These are phyloP conservation scores for Carex littledalei DNA, from an alignment of 176 grass and related monocot species.

Conservation along the genomic window DNA sequence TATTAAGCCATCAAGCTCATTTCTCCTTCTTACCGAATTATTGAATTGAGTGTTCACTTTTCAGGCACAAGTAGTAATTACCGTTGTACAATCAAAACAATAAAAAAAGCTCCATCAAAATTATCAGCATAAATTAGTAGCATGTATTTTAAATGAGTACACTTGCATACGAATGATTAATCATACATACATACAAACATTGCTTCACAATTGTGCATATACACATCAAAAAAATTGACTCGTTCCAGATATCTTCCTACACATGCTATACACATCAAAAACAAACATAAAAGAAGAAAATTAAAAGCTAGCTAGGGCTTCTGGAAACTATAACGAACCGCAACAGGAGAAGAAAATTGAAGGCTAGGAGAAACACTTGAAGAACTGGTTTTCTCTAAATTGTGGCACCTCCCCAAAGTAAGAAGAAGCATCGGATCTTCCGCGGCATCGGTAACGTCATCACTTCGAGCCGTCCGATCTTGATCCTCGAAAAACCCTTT, in stretches of 20 bases:
- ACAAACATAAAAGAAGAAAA: not conserved
- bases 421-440: constrained; percentile 29
- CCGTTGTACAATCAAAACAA: not conserved
- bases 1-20: too few relatives aligned
- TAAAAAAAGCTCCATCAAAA: not conserved
- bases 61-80: too few relatives aligned
- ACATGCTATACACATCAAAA: not conserved
- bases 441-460: not conserved
- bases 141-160: not conserved
- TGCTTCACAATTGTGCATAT: not conserved
- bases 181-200: not conserved
- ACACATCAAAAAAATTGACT: not conserved
- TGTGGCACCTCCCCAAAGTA: not conserved
- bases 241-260: not conserved
- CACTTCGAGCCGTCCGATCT: not conserved
- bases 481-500: not conserved
- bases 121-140: not conserved
- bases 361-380: constrained; percentile 17
- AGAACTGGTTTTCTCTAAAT: constrained; percentile 15
- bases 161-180: not conserved
- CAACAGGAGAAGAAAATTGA: constrained; percentile 21
- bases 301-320: not conserved
- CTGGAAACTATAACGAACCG: not conserved
- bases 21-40: not conserved
- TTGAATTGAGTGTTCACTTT: too few relatives aligned